phyloP scores from a whole-genome alignment of 495 filamentous ascomycete species.

The Tetracladium marchalianum region DNA sequence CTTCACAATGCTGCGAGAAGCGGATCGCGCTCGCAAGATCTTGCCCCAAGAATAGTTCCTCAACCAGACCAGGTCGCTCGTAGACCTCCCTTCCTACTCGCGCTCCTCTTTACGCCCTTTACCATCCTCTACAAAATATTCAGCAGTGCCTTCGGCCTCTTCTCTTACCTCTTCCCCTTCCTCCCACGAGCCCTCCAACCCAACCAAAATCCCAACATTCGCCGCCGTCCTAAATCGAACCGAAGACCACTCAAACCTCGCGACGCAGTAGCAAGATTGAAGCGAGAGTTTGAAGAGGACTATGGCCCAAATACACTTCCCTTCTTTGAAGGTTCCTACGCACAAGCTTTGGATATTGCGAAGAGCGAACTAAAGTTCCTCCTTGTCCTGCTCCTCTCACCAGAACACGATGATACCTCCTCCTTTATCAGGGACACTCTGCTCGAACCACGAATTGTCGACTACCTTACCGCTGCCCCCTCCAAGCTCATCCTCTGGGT shows the following conservation, averaged over 20 bases:
- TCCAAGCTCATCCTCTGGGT: slow-evolving; percentile 84
- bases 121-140: slow-evolving; percentile 63
- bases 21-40: slow-evolving; percentile 34
- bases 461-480: slow-evolving; percentile 58
- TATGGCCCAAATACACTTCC: slow-evolving; percentile 61
- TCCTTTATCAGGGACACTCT: slow-evolving; percentile 79
- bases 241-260: slow-evolving; percentile 67
- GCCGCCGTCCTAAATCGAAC: slow-evolving; percentile 50
- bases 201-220: slow-evolving; percentile 16
- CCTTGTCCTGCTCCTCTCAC: slow-evolving; percentile 72
- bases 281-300: slow-evolving; percentile 88
- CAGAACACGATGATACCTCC: slow-evolving; percentile 86
- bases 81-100: slow-evolving; percentile 62
- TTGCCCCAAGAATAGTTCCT: slow-evolving; percentile 74
- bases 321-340: slow-evolving; percentile 80
- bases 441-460: slow-evolving; percentile 58
- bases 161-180: slow-evolving; percentile 70
- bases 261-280: slow-evolving; percentile 81
- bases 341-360: slow-evolving; percentile 76
- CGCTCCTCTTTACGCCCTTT: slow-evolving; percentile 73
- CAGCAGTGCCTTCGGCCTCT: slow-evolving; percentile 49
- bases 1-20: slow-evolving; percentile 26
- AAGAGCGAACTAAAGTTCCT: slow-evolving; percentile 89
- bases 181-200: slow-evolving; percentile 61
- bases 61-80: slow-evolving; percentile 53